Base-by-base conservation (phyloP, 2,329 filamentous ascomycete genomes). In the Claviceps arundinis region DNA sequence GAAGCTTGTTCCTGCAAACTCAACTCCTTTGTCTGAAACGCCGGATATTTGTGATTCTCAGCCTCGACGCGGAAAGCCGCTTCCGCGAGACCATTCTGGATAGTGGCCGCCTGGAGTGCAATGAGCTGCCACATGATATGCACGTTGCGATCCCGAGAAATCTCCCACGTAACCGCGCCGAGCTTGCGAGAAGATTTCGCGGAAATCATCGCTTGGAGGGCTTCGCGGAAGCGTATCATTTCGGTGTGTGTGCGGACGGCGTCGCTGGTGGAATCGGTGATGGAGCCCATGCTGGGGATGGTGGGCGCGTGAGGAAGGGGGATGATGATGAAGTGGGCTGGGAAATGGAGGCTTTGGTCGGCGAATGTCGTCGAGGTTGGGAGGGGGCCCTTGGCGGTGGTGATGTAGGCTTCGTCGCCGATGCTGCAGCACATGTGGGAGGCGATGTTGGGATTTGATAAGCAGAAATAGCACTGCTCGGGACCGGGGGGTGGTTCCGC, bases 71-170 rank as follows among this genome's bases (percentile, higher is more conserved):
- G 84, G 70, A 98, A 96, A 0, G 84, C 91, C 0, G 87, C 88
- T 65, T 95, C 89, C 0, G 95, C 87, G 1, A 95, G 73, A 0
- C 87, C 86, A 47, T 81, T 81, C 19, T 70, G 71, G 49, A 95
- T 77, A 45, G 88, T 71, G 9, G 85, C 75, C 0, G 77, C 72
- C 0, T 85, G 79, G 0, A 94, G 73, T 1, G 93, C 89, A 34
- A 97, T 71, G 59, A 94, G 85, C 68, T 98, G 94, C 93, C 90
- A 96, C 63, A 97, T 91, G 1, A 84, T 77, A 64, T 98, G 93
- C 52, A 97, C 82, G 51, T 93, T 89, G 50, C 79, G 78, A 4
- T 75, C 75, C 49, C 89, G 84, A 63, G 84, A 91, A 60, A 98
- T 90, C 69, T 97, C 93, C 82, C 89, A 98, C 0, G 89, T 93